phyloP scores from a whole-genome alignment of 495 filamentous ascomycete genomes.

The Trichoderma gamsii region DNA sequence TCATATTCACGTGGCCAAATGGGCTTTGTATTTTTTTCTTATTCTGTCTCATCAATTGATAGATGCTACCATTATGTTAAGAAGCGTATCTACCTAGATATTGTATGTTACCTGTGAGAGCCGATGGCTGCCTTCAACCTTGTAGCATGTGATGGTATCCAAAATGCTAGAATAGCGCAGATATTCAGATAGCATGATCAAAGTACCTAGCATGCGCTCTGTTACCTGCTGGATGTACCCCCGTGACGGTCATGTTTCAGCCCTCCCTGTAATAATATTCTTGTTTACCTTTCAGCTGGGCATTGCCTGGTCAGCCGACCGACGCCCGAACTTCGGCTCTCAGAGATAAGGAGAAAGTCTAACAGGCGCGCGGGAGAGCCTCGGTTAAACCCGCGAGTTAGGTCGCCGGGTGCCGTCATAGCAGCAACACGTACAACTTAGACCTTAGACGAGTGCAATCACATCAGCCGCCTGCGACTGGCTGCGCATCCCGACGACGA shows the following conservation, averaged over 20 bases:
- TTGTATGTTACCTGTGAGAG: neutral
- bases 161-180: neutral
- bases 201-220: neutral
- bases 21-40: neutral
- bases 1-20: neutral
- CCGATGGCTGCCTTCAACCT: too few relatives aligned
- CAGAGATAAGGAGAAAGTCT: neutral
- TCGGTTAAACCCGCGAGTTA: neutral
- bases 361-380: slow-evolving; percentile 5
- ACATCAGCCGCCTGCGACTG: slow-evolving; percentile 11
- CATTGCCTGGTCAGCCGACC: slow-evolving; percentile 1
- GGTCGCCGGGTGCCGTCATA: slow-evolving; percentile 7
- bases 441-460: slow-evolving; percentile 5
- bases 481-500: slow-evolving; percentile 5
- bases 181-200: neutral
- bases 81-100: too few relatives aligned
- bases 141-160: too few relatives aligned
- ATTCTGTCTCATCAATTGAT: neutral
- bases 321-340: neutral
- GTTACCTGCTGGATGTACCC: neutral
- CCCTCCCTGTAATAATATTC: neutral
- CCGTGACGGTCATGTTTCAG: neutral
- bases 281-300: neutral
- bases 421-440: slow-evolving; percentile 10
- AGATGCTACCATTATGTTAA: too few relatives aligned